Evolutionary conservation across 1,139 yeast species (phyloP), one percentile per base, ranked within the genome.

Genomic region (Suhomyces panamericanus): DNA sequence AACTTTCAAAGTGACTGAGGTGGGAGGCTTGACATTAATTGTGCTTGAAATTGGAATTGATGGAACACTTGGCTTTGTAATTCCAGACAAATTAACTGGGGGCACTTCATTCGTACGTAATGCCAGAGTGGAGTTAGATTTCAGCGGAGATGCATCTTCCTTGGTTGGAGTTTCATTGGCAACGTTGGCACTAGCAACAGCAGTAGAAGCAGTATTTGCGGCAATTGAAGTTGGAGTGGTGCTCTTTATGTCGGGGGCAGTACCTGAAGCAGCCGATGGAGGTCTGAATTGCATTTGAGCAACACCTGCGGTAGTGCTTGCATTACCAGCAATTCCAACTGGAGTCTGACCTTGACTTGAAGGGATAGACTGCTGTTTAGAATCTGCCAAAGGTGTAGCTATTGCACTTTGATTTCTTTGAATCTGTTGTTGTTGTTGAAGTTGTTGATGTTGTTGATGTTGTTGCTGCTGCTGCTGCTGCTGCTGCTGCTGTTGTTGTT

Each of bases 31-130:
- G 8, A 88, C 83, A 38, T 83, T 79, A 34, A 91, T 71, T 17
- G 78, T 81, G 39, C 76, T 77, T 1, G 96, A 83, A 33, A 90
- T 83, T 1, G 93, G 89, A 44, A 87, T 73, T 5, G 87, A 77
- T 1, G 93, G 87, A 11, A 83, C 87, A 24, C 85, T 73, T 9
- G 84, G 80, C 55, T 83, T 83, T 48, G 84, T 81, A 35, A 83
- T 73, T 27, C 78, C 82, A 3, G 72, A 64, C 10, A 69, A 63
- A 39, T 70, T 67, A n/a, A 60, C 48, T 1, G 46, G 60, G 42
- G 55, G 59, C 6, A 54, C 49, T 14, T 51, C 58, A 20, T 33
- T 43, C 15, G 52, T 38, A 12, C 56, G 47, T 14, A 49, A 42
- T 6, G 54, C 33, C 34, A 42, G 44, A n/a, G 48, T 49, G 2